A percentile compares a stretch with the other conserved stretches of the same genome.
phyloP scores from a whole-genome alignment of 2,329 filamentous ascomycete genomes.

The Tothia fuscella region DNA sequence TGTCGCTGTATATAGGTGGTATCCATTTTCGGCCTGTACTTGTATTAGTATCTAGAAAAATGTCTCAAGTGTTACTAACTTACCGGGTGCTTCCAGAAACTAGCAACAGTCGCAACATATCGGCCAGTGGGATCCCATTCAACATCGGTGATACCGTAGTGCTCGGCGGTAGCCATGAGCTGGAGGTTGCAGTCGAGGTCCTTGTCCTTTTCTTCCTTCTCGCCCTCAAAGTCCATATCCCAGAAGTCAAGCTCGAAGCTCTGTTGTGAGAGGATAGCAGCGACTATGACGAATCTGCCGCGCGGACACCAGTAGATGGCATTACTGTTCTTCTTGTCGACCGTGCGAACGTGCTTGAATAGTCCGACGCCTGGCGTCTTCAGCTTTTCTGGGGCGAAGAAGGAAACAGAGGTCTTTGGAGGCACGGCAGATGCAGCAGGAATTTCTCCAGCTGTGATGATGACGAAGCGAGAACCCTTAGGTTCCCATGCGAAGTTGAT shows the following conservation, averaged over 20 bases:
- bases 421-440: constrained; percentile 65
- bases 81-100: constrained; percentile 92
- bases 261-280: constrained; percentile 83
- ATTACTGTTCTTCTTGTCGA: constrained; percentile 99
- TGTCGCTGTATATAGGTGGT: constrained; percentile 95
- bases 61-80: constrained; percentile 31
- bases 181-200: constrained; percentile 90
- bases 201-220: constrained; percentile 87
- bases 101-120: constrained; percentile 87
- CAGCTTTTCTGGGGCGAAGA: constrained; percentile 92
- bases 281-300: constrained; percentile 88
- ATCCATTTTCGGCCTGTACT: constrained; percentile 91
- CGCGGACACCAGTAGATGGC: constrained; percentile 98
- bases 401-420: constrained; percentile 87
- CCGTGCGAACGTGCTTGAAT: constrained; percentile 89
- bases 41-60: not conserved
- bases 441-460: constrained; percentile 88
- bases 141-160: constrained; percentile 95
- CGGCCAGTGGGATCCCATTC: constrained; percentile 97
- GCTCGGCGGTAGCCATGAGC: constrained; percentile 84
- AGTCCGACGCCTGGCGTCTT: constrained; percentile 69
- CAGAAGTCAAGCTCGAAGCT: constrained; percentile 95
- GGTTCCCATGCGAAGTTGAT: constrained; percentile 99
- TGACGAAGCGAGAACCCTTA: constrained; percentile 91
- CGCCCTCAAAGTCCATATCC: constrained; percentile 95